phyloP scores from a whole-genome alignment of 805 yeast species.

The Yamadazyma nakazawae region DNA sequence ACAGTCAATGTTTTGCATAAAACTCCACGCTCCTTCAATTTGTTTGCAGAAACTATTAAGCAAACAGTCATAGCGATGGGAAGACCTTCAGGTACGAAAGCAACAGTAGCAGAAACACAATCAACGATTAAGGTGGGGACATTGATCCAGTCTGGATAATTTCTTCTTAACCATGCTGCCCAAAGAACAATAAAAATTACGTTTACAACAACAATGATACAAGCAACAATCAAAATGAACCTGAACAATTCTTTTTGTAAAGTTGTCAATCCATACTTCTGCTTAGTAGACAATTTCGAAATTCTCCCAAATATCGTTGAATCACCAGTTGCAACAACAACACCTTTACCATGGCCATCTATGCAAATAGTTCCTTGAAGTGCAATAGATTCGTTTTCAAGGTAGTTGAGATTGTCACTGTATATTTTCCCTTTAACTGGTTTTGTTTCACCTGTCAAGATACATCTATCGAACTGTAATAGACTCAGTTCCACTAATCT shows the following conservation, averaged over 20 bases:
- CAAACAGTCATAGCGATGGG: conserved; percentile 52
- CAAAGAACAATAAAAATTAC: conserved; percentile 35
- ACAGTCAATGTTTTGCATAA: conserved; percentile 45
- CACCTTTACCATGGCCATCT: conserved; percentile 42
- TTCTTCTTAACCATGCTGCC: conserved; percentile 42
- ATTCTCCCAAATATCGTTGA: conserved; percentile 46
- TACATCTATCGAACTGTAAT: conserved; percentile 44
- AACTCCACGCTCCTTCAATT: conserved; percentile 43
- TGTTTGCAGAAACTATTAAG: conserved; percentile 45
- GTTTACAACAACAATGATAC: conserved; percentile 24
- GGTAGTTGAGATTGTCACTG: conserved; percentile 32
- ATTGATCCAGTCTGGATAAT: conserved; percentile 40
- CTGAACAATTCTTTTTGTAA: conserved; percentile 40
- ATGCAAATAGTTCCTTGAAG: conserved; percentile 46
- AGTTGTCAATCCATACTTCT: conserved; percentile 39
- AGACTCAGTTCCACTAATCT: conserved; percentile 38
- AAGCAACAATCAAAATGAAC: conserved; percentile 27
- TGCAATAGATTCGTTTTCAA: conserved; percentile 43
- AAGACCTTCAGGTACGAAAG: conserved; percentile 51
- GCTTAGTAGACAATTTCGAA: conserved; percentile 39
- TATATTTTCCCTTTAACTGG: conserved; percentile 30
- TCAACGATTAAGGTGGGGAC: conserved; percentile 41
- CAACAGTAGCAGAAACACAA: conserved; percentile 44
- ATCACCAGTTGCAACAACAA: conserved; percentile 45
- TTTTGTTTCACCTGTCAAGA: conserved; percentile 49